A percentile compares a stretch with the other conserved stretches of the same genome.
Evolutionary conservation across 2,329 filamentous ascomycete species (phyloP).

Genomic region (Aspergillus sp.): DNA sequence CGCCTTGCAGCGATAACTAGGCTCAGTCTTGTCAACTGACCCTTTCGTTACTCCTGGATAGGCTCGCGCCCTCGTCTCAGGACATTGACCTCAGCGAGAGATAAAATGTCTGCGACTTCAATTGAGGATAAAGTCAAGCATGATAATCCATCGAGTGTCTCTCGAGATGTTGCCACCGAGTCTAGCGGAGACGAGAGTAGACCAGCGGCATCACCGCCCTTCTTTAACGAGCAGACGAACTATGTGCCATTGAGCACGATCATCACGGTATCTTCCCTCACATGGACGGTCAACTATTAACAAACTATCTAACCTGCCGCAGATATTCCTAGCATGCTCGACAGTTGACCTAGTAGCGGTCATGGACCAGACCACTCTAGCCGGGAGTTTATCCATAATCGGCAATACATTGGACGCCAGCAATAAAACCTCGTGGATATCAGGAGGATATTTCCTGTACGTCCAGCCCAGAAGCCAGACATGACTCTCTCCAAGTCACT

Average conservation of each 20-base stretch:
- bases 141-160: conserved; percentile 5
- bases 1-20: neutral
- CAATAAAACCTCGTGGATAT: conserved; percentile 57
- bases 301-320: neutral
- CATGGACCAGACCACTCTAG: conserved; percentile 61
- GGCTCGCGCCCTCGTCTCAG: neutral
- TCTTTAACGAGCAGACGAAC: conserved; percentile 59
- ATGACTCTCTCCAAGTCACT: conserved; percentile 59
- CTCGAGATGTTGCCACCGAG: neutral
- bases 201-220: conserved; percentile 13
- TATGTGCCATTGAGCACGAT: conserved; percentile 56
- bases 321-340: conserved; percentile 61
- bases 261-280: conserved; percentile 47
- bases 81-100: neutral
- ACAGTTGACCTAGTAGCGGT: conserved; percentile 58
- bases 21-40: neutral
- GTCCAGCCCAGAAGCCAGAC: neutral
- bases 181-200: neutral
- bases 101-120: neutral
- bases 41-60: neutral
- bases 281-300: neutral
- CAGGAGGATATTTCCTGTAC: conserved; percentile 53
- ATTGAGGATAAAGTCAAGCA: neutral
- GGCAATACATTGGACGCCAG: conserved; percentile 54
- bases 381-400: conserved; percentile 57